These are phyloP conservation scores for Physcomitrium patens DNA, from an alignment of 225 moss, liverwort and hornwort genomes.

Conservation along the genomic window DNA sequence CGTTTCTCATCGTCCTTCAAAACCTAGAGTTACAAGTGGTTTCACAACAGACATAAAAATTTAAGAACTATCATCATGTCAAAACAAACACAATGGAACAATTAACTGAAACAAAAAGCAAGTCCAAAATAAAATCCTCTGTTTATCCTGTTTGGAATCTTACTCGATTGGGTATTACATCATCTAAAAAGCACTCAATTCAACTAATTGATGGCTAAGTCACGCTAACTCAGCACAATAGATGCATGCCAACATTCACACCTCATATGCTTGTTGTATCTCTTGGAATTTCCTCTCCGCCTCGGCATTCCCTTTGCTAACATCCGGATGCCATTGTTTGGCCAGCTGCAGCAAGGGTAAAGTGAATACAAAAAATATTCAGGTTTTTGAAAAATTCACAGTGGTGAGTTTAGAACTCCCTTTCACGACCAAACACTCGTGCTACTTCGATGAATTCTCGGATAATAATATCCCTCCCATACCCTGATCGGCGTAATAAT, in stretches of 20 bases:
- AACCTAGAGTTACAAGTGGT: conserved; percentile 36
- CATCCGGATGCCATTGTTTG: conserved; percentile 87
- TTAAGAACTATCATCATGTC: not conserved
- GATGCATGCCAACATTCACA: conserved; percentile 15
- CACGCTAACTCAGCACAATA: not conserved
- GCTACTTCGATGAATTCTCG: too few species aligned
- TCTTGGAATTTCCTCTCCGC: conserved; percentile 91
- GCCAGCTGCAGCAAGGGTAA: conserved; percentile 65
- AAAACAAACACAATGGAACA: not conserved
- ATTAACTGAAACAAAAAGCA: not conserved
- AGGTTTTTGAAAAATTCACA: not conserved
- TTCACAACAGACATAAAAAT: conserved; percentile 12
- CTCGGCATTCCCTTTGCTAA: conserved; percentile 79
- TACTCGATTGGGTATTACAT: not conserved
- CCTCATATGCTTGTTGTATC: conserved; percentile 97
- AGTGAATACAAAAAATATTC: too few species aligned
- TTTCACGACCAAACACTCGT: not conserved
- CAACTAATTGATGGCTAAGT: not conserved
- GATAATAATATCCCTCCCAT: too few species aligned
- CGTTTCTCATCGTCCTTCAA: conserved; percentile 79
- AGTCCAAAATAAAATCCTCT: not conserved
- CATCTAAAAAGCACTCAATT: not conserved
- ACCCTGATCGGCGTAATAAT: too few species aligned
- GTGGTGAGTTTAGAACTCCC: not conserved
- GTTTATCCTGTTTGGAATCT: not conserved